Base-by-base conservation (phyloP, 768 basidiomycete species). In the Psilocybe azurescens region DNA sequence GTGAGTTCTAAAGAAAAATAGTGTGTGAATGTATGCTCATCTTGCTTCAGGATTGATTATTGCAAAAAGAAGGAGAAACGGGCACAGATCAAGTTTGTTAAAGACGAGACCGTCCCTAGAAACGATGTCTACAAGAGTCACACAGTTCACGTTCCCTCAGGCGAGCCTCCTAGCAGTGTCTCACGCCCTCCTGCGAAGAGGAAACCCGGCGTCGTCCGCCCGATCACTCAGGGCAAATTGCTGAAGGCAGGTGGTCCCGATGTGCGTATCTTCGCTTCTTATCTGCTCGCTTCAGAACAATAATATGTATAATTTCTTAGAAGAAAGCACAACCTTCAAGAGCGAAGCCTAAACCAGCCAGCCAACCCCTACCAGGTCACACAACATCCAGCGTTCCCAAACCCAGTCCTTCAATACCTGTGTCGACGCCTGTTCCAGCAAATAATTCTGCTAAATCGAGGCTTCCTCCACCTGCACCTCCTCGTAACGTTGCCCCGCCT, bases 61-160 rank as follows among this genome's bases (percentile, higher is more conserved):
- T 82, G 83, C 46, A 99, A 99, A 84, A 99, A 99, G 85, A 99
- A 95, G 77, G 96, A 96, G 65, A 99, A 99, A 79, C 88, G 88
- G 70, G 88, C 90, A 3, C 82, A 86, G 56, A 94, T 99, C 76
- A 91, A 90, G 73, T 90, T 94, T 64, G 74, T 89, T 69, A 97
- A 93, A 80, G 95, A 98, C 71, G 96, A 99, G 75, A 87, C 89
- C 7, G 78, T 97, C 18, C 77, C 73, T 10, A 86, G 86, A 59
- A 89, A 91, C 62, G 97, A 95, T 70, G 69, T 85, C 9, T 99
- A 99, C 79, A 99, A 99, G 85, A 96, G 94, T 67, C 94, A 96
- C 70, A 85, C 87, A 1, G 90, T 99, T 16, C 88, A 89, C 62
- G 95, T 98, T 3, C 82, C 89, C 2, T 90, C 94, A 48, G 97